Conservation (phyloP, 257 asterid genomes). For the Solanum okadae region DNA sequence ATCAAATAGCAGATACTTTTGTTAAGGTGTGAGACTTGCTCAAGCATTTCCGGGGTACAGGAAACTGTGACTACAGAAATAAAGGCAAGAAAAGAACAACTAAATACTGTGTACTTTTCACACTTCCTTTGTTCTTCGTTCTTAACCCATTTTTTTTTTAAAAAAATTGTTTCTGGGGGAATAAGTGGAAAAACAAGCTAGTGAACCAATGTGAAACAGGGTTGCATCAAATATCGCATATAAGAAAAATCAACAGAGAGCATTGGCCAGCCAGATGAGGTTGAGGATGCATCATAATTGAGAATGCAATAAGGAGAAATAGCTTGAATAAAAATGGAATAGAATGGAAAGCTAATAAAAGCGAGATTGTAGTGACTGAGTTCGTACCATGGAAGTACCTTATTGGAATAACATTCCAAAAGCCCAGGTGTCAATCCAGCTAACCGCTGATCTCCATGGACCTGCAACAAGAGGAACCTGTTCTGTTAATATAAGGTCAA, state of each 20-base stretch:
- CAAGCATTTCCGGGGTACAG: background rate
- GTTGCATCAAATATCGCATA: background rate
- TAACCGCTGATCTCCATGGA: slow-evolving; percentile 35
- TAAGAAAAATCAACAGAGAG: background rate
- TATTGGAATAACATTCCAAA: slow-evolving; percentile 61
- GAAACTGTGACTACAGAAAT: background rate
- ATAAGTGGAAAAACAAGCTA: background rate
- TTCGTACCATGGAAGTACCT: slow-evolving; percentile 80
- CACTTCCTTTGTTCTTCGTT: background rate
- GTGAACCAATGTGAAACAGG: background rate
- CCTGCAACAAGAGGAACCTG: slow-evolving; percentile 36
- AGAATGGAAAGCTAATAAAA: background rate
- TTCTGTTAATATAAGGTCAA: background rate
- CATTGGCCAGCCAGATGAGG: background rate
- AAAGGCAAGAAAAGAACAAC: background rate
- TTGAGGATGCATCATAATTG: background rate
- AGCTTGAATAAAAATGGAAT: background rate
- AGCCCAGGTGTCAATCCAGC: slow-evolving; percentile 39
- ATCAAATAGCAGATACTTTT: background rate
- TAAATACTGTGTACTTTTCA: background rate
- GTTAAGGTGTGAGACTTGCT: background rate
- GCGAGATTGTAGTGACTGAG: background rate
- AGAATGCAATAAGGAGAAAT: background rate
- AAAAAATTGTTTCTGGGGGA: background rate
- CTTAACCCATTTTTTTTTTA: background rate